Percentiles rank a stretch among this genome's conserved stretches.
Conservation (phyloP, 2,329 filamentous ascomycete genomes). For the Aspergillus sp. region DNA sequence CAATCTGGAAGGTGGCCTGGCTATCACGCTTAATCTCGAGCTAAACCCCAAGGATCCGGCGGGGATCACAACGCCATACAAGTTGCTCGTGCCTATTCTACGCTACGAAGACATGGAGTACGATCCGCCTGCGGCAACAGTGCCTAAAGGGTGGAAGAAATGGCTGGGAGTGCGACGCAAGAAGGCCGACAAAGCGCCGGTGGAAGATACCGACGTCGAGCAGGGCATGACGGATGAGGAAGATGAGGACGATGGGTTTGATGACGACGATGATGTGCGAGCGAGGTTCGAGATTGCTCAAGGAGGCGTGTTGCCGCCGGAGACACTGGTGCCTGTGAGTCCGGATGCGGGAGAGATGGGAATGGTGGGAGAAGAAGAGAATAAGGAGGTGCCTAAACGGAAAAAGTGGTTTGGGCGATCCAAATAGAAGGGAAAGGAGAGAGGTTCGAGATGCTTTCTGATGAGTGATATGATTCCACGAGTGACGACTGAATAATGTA, state of each 20-base stretch:
- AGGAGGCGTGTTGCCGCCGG: conserved; percentile 6
- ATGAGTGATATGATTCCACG: not conserved
- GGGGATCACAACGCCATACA: conserved; percentile 85
- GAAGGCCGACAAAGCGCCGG: conserved; percentile 23
- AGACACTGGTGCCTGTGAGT: conserved; percentile 14
- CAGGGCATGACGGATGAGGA: conserved; percentile 23
- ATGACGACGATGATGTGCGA: conserved; percentile 9
- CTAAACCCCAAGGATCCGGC: conserved; percentile 81
- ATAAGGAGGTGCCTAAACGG: conserved; percentile 18
- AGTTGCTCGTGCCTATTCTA: conserved; percentile 79
- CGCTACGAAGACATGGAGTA: conserved; percentile 50
- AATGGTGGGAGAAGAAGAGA: conserved; percentile 14
- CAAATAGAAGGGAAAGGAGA: conserved; percentile 23
- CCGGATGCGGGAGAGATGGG: conserved; percentile 15
- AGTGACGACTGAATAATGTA: not conserved
- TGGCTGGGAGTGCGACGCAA: conserved; percentile 37
- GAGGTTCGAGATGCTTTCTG: not conserved
- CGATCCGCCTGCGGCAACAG: conserved; percentile 38
- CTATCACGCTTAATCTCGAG: conserved; percentile 87
- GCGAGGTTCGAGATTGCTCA: not conserved
- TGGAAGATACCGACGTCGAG: conserved; percentile 26
- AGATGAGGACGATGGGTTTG: conserved; percentile 15
- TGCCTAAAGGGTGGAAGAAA: conserved; percentile 45
- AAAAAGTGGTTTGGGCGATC: conserved; percentile 37
- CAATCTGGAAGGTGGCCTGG: conserved; percentile 79